phyloP scores from a whole-genome alignment of 768 basidiomycete species.

The Podaxis carcinomalis region DNA sequence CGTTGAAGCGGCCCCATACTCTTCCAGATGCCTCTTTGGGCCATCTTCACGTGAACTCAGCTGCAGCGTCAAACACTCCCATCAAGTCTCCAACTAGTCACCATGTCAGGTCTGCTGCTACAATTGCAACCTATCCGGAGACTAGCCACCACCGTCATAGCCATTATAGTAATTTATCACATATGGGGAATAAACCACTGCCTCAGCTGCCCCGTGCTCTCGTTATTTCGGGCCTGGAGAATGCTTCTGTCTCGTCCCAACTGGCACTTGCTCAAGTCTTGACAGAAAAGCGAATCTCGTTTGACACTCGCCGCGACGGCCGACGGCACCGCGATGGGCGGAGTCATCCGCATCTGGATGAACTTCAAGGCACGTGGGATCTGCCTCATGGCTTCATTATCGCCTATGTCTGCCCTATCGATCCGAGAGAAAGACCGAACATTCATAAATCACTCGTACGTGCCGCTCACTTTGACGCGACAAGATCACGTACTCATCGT shows the following conservation, averaged over 20 bases:
- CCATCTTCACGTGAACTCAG: background rate
- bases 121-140: background rate
- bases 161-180: constrained; percentile 16
- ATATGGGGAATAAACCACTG: constrained; percentile 33
- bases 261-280: constrained; percentile 52
- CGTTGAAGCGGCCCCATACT: constrained; percentile 10
- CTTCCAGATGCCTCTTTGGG: background rate
- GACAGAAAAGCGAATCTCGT: constrained; percentile 42
- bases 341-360: constrained; percentile 26
- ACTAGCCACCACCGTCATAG: constrained; percentile 12
- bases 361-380: constrained; percentile 40
- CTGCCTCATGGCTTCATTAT: constrained; percentile 68
- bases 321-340: constrained; percentile 14
- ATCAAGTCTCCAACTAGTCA: background rate
- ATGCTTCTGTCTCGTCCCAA: constrained; percentile 51
- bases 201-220: constrained; percentile 52
- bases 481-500: constrained; percentile 4
- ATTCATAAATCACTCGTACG: constrained; percentile 66
- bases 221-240: constrained; percentile 69
- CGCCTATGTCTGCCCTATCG: constrained; percentile 67
- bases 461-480: constrained; percentile 8
- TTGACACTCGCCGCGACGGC: constrained; percentile 30
- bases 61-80: background rate
- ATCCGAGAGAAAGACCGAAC: constrained; percentile 59
- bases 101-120: background rate